A percentile compares a stretch with the other conserved stretches of the same genome.
These are phyloP conservation scores for Delphinella strobiligena DNA, from an alignment of 2,329 filamentous ascomycete genomes.

Conservation along the genomic window DNA sequence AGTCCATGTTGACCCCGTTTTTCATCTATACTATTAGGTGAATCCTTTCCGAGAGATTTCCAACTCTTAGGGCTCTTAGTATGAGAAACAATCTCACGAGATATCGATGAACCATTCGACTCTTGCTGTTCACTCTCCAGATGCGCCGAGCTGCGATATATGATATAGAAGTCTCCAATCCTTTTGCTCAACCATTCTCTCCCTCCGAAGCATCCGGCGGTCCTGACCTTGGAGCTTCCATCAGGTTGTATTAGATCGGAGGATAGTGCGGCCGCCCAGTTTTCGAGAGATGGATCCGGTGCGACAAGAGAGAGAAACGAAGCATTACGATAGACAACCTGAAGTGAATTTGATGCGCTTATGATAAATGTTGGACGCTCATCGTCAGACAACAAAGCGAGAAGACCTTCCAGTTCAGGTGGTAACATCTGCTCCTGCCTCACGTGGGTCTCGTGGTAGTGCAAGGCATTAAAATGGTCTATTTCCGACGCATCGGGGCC, in stretches of 20 bases:
- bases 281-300: not conserved
- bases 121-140: too few relatives aligned
- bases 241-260: not conserved
- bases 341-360: not conserved
- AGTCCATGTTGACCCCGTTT: too few relatives aligned
- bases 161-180: conserved; percentile 1
- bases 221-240: not conserved
- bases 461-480: too few relatives aligned
- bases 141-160: not conserved
- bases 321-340: conserved; percentile 3
- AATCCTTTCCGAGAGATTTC: not conserved
- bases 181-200: conserved; percentile 4
- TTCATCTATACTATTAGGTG: not conserved
- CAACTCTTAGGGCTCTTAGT: not conserved
- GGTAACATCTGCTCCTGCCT: too few relatives aligned
- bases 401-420: not conserved
- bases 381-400: not conserved
- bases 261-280: not conserved
- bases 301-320: not conserved
- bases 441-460: too few relatives aligned
- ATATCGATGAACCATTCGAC: too few relatives aligned
- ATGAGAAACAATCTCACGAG: too few relatives aligned
- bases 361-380: conserved; percentile 5
- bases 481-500: too few relatives aligned
- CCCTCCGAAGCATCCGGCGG: not conserved